Conservation (phyloP, 1,284 basidiomycete species). For the Cutaneotrichosporon cavernicola region DNA sequence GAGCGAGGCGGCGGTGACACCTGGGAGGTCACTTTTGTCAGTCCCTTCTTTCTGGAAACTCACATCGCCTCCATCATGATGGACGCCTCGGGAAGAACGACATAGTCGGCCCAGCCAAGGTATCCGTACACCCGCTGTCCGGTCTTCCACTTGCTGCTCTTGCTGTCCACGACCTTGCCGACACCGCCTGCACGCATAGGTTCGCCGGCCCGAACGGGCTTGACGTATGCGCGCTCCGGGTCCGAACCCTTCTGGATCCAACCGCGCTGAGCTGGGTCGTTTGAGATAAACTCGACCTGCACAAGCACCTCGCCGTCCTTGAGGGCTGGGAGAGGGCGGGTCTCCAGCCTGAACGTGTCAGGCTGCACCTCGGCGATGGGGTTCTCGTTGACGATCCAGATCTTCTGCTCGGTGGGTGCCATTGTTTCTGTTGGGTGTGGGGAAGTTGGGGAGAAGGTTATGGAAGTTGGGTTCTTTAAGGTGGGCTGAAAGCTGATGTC, state of each 20-base stretch:
- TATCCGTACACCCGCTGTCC: constrained; percentile 33
- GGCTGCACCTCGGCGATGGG: constrained; percentile 30
- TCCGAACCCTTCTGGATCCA: constrained; percentile 38
- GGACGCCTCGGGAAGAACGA: constrained; percentile 27
- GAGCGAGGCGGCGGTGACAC: constrained; percentile 30
- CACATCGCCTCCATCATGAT: constrained; percentile 19
- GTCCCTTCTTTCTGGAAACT: neutral
- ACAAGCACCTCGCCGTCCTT: constrained; percentile 41
- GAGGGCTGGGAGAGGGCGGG: constrained; percentile 30
- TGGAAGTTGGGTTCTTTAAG: neutral
- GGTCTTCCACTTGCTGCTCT: constrained; percentile 31
- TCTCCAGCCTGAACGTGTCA: constrained; percentile 36
- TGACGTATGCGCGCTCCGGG: constrained; percentile 32
- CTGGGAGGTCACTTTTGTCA: constrained; percentile 20
- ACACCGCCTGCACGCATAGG: constrained; percentile 29
- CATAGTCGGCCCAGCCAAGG: constrained; percentile 43
- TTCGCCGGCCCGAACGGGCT: constrained; percentile 35
- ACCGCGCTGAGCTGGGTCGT: constrained; percentile 45
- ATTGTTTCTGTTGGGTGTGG: constrained; percentile 8
- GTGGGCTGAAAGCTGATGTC: neutral
- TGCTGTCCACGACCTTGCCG: constrained; percentile 33
- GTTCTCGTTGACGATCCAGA: constrained; percentile 36
- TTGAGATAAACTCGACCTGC: constrained; percentile 35
- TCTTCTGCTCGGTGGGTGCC: constrained; percentile 28
- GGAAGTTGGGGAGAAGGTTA: neutral